Base-by-base conservation (phyloP, 2,329 filamentous ascomycete species). In the Alternaria alternata region DNA sequence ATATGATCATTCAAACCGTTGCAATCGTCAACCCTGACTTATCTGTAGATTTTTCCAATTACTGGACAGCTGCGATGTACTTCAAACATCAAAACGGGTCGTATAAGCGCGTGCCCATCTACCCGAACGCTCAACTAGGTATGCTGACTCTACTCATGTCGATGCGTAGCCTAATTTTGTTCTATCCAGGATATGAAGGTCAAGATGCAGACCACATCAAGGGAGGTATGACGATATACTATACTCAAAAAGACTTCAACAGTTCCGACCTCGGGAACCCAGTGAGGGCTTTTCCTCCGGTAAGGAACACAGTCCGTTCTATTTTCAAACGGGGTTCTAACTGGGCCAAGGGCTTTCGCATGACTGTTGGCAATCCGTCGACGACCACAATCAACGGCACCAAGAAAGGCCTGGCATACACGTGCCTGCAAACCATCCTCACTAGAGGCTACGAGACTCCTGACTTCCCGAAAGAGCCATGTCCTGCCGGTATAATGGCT, bases 241-340 rank as follows among this genome's bases (percentile, higher is more conserved):
- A 74, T 44, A 73, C 68, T 0, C 71, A 75, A 64, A 61, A 74
- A 46, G 75, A 76, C 53, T 80, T 81, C 67, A 77, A 72, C 64
- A 54, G 28, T 28, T 76, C 74, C 20, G 74, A 75, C 34, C 69
- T 70, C n/a, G 72, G 71, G 42, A 56, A 70, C 18, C 72, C 72
- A 49, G 73, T 73, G 28, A 75, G 64, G 5, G 62, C 71, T 1
- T 69, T 75, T 58, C 62, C 62, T 5, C 61, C 63, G 30, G 65
- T 72, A 42, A 34, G 64, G 48, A 22, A 14, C 22, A 7, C 22
- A 20, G 41, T 49, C 41, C 41, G 1, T 24, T 24, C 22, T n/a
- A 5, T 56, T 7, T 22, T 22, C 44, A 44, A 16, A 46, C 20
- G 9, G 14, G 11, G 54, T 5, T n/a, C 51, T 63, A 38, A 60